Evolutionary conservation across 192 early-diverging fungal species (phyloP), one percentile per base, ranked within the genome.

Genomic region (Dissophora globulifera): DNA sequence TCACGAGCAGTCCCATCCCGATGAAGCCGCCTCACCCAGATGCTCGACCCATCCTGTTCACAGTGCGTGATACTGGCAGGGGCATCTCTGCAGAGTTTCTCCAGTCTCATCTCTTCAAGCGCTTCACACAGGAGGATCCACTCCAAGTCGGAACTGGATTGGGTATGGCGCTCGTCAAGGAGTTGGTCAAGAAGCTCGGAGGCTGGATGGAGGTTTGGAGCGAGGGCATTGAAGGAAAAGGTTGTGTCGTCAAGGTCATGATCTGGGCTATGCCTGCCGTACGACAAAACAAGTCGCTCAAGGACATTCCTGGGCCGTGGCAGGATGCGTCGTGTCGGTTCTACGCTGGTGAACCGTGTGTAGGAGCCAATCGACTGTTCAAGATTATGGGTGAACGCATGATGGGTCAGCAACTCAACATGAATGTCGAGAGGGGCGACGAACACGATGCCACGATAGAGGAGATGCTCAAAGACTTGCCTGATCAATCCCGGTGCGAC

Each of bases 101-200:
- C 12, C 68, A 68, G 20, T 75, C 80, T 17, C 51, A 78, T 31
- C 51, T 85, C 13, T 85, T 85, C 38, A 64, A 84, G 48, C 70
- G 78, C 16, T 85, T 85, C 40, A 68, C 84, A 6, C 83, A 84
- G 43, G 83, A 86, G 42, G 68, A 86, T 46, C 81, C 85, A 8
- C 49, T 86, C n/a, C 72, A 81, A 30, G 79, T 81, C 32, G 85
- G 85, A 32, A 82, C 83, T 0, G 85, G 85, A 29, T 69, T 86
- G 15, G 85, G 85, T 8, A 49, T 86, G 41, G 62, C 78, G 4
- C 64, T 86, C 20, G 81, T 81, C 1, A 80, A 79, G 38, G 79
- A 65, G 46, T 58, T 85, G 29, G 82, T 83, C 8, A 59, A 62
- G 33, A 76, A 68, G 27, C 57, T 86, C 33, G 83, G 83, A 9